Conservation (phyloP, 495 filamentous ascomycete species). For the Penicillium psychrofluorescens region DNA sequence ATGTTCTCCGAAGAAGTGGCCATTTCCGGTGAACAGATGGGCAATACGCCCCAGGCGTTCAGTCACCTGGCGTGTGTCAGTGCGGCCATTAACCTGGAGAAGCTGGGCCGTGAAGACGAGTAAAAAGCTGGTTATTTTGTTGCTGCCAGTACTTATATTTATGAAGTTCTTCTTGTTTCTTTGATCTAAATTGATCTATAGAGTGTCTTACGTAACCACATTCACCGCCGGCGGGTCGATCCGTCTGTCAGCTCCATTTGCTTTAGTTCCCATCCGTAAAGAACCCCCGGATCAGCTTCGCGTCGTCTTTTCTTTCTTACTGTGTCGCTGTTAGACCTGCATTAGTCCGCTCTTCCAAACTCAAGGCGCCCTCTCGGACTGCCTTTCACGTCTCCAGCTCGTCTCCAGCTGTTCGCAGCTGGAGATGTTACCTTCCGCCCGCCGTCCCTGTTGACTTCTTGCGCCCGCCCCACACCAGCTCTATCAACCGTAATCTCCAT, state of each 20-base stretch:
- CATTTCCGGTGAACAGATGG: constrained; percentile 61
- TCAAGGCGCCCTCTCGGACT: too few species aligned
- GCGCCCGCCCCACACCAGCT: too few species aligned
- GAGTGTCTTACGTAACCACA: too few species aligned
- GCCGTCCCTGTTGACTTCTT: too few species aligned
- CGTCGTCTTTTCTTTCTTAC: too few species aligned
- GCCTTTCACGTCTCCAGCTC: too few species aligned
- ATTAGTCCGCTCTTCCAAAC: too few species aligned
- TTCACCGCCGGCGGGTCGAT: constrained; percentile 5
- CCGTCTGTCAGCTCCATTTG: constrained; percentile 12
- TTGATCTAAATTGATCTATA: constrained; percentile 2
- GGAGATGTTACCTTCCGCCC: too few species aligned
- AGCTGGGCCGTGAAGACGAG: constrained; percentile 5
- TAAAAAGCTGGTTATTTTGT: not conserved
- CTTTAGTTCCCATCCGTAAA: not conserved
- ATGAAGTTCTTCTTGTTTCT: not conserved
- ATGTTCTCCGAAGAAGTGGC: constrained; percentile 76
- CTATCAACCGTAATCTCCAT: too few species aligned
- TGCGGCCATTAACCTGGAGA: constrained; percentile 65
- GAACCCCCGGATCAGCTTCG: too few species aligned
- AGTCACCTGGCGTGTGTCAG: constrained; percentile 64
- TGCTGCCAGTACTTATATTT: not conserved
- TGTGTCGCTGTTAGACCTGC: too few species aligned
- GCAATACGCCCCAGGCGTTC: constrained; percentile 70
- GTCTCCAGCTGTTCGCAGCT: too few species aligned